Evolutionary conservation across 805 yeast genomes (phyloP).

Genomic region (Cyberlindnera xishuangbannaensis): DNA sequence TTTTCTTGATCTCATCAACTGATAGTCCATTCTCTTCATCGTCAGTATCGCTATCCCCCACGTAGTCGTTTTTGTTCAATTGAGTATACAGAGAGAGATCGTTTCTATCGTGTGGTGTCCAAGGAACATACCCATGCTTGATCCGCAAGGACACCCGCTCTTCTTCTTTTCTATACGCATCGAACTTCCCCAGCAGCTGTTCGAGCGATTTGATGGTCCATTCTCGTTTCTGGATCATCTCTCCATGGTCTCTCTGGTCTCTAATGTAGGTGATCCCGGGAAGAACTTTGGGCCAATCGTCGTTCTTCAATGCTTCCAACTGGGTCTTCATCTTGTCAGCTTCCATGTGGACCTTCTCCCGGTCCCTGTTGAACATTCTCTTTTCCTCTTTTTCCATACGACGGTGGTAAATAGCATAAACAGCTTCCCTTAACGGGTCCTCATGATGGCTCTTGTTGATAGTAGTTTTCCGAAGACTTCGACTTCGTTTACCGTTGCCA

Average conservation of each 20-base stretch:
- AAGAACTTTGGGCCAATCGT: slow-evolving; percentile 43
- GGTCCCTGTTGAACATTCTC: slow-evolving; percentile 46
- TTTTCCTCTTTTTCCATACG: slow-evolving; percentile 63
- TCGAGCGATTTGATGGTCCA: slow-evolving; percentile 46
- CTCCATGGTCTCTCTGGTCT: slow-evolving; percentile 40
- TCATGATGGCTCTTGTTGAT: slow-evolving; percentile 5
- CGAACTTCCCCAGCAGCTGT: slow-evolving; percentile 15
- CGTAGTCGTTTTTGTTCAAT: slow-evolving; percentile 17
- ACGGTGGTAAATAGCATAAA: slow-evolving; percentile 43
- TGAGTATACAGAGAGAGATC: slow-evolving; percentile 18
- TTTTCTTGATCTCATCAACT: slow-evolving; percentile 14
- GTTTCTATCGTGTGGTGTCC: not conserved
- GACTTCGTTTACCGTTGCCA: slow-evolving; percentile 1
- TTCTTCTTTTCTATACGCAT: slow-evolving; percentile 19
- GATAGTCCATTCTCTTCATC: slow-evolving; percentile 21
- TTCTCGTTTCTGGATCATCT: slow-evolving; percentile 43
- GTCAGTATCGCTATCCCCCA: slow-evolving; percentile 25
- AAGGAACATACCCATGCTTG: slow-evolving; percentile 1
- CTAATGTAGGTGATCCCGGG: slow-evolving; percentile 44
- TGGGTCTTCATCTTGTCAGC: slow-evolving; percentile 42
- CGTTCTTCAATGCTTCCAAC: slow-evolving; percentile 34
- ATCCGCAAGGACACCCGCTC: slow-evolving; percentile 17
- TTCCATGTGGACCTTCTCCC: slow-evolving; percentile 47
- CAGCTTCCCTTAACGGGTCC: slow-evolving; percentile 42
- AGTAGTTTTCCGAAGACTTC: slow-evolving; percentile 15